Conservation (phyloP, 371 early-diverging fungal genomes). For the Coemansia sp. region DNA sequence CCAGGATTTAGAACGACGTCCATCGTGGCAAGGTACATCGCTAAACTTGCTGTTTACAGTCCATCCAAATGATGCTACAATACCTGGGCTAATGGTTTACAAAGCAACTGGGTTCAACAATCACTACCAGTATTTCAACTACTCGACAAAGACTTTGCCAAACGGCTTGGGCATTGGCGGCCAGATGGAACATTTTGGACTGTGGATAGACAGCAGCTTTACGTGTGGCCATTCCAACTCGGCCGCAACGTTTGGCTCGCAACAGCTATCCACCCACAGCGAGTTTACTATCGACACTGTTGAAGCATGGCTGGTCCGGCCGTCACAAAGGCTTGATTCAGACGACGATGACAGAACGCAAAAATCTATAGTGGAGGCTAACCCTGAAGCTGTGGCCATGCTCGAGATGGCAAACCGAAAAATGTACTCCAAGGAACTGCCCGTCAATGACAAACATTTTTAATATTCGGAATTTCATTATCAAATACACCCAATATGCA, state of each 20-base stretch:
- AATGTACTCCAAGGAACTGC: slow-evolving; percentile 66
- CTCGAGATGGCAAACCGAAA: slow-evolving; percentile 84
- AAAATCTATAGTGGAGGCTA: slow-evolving; percentile 61
- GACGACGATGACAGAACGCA: slow-evolving; percentile 31
- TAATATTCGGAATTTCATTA: neutral
- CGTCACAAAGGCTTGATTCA: slow-evolving; percentile 57
- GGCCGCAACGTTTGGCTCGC: slow-evolving; percentile 55
- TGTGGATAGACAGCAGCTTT: slow-evolving; percentile 75
- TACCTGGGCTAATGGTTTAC: slow-evolving; percentile 52
- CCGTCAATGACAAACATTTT: neutral
- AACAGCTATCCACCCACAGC: slow-evolving; percentile 57
- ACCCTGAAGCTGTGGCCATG: slow-evolving; percentile 73
- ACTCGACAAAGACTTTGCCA: slow-evolving; percentile 76
- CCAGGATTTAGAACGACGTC: slow-evolving; percentile 56
- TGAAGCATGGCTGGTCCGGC: slow-evolving; percentile 73
- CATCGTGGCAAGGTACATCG: slow-evolving; percentile 72
- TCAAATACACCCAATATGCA: too few relatives aligned
- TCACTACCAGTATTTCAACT: slow-evolving; percentile 81
- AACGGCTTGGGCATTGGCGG: slow-evolving; percentile 86
- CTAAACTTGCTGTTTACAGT: slow-evolving; percentile 66
- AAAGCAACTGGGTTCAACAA: slow-evolving; percentile 61
- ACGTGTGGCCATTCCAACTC: slow-evolving; percentile 69
- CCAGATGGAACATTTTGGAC: slow-evolving; percentile 78
- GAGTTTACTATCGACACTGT: slow-evolving; percentile 70
- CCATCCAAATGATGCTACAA: slow-evolving; percentile 19